A percentile compares a stretch with the other conserved stretches of the same genome.
phyloP scores from a whole-genome alignment of 345 rosid genomes.

The Salix viminalis region DNA sequence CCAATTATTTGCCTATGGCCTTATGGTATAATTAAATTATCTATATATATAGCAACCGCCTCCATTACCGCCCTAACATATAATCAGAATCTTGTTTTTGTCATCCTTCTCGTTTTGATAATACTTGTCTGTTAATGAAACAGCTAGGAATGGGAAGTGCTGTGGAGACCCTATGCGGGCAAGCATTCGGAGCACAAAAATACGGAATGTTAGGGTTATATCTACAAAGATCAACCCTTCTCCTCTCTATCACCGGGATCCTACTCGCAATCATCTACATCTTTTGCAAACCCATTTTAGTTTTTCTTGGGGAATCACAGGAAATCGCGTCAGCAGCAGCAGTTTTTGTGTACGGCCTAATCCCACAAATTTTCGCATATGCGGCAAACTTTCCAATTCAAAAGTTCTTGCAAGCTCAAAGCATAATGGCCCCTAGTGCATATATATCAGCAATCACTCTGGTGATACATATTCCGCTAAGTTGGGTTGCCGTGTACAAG shows the following conservation, averaged over 20 bases:
- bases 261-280: constrained; percentile 16
- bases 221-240: constrained; percentile 21
- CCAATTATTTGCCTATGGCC: constrained; percentile 27
- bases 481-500: constrained; percentile 16
- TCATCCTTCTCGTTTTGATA: too few species aligned
- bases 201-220: constrained; percentile 22
- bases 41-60: too few species aligned
- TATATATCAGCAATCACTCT: constrained; percentile 9
- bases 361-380: constrained; percentile 23
- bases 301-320: constrained; percentile 16
- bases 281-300: constrained; percentile 16
- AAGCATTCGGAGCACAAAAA: constrained; percentile 24
- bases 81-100: too few species aligned
- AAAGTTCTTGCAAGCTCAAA: constrained; percentile 26
- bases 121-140: not conserved
- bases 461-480: constrained; percentile 8
- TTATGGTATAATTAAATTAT: constrained; percentile 19
- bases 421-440: constrained; percentile 27
- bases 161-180: constrained; percentile 29
- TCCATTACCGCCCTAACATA: too few species aligned
- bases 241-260: constrained; percentile 13
- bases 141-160: constrained; percentile 33
- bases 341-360: constrained; percentile 22
- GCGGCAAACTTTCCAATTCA: constrained; percentile 25
- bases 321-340: constrained; percentile 12